Conservation (phyloP, 306 rosid species). For the Ziziphus jujuba region DNA sequence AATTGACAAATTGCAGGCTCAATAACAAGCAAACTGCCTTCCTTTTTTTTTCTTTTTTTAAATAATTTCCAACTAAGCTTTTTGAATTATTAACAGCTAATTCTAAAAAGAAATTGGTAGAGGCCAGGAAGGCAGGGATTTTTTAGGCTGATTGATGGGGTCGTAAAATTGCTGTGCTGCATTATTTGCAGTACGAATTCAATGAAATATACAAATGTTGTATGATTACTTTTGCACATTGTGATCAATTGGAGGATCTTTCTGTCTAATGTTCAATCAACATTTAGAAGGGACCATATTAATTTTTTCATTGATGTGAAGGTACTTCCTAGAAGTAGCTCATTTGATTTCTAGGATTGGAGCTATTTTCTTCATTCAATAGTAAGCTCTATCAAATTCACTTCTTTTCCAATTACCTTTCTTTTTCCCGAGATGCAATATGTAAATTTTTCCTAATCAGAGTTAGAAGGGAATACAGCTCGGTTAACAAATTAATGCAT, state of each 20-base stretch:
- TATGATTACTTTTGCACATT: constrained; percentile 23
- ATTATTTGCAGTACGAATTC: constrained; percentile 29
- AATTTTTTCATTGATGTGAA: neutral
- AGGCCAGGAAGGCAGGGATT: constrained; percentile 7
- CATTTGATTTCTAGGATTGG: neutral
- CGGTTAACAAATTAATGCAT: too few relatives aligned
- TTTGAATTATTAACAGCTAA: too few relatives aligned
- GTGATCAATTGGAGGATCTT: constrained; percentile 9
- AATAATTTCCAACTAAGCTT: too few relatives aligned
- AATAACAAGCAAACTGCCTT: too few relatives aligned
- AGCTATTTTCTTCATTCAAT: constrained; percentile 27
- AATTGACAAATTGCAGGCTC: too few relatives aligned
- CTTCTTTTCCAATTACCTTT: constrained; percentile 1
- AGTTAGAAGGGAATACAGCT: too few relatives aligned
- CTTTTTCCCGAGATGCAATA: too few relatives aligned
- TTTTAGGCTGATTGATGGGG: constrained; percentile 22
- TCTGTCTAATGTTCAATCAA: constrained; percentile 34
- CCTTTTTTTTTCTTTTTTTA: too few relatives aligned
- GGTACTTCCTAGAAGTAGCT: constrained; percentile 2
- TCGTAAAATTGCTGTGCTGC: constrained; percentile 13
- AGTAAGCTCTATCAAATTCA: constrained; percentile 24
- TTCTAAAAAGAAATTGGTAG: too few relatives aligned
- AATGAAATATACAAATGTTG: constrained; percentile 10
- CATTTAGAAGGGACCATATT: constrained; percentile 30
- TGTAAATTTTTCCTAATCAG: too few relatives aligned